Base-by-base conservation (phyloP, 192 early-diverging fungal genomes). In the Coemansia sp. region DNA sequence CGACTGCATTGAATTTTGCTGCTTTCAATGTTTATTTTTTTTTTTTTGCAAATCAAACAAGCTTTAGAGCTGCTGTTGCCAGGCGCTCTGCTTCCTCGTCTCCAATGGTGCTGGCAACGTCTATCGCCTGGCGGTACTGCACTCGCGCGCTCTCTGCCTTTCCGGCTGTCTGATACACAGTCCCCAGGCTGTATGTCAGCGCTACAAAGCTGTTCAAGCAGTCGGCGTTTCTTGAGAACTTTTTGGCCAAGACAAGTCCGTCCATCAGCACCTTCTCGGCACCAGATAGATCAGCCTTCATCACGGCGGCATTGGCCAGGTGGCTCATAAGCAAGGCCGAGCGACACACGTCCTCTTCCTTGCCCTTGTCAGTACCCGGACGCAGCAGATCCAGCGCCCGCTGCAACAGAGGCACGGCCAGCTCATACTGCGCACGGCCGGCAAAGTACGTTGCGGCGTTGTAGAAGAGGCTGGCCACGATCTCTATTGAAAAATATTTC, bases 311-410 rank as follows among this genome's bases (percentile, higher is more conserved):
- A 19, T 81, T 81, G 44, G 73, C 78, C 62, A 81, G 41, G 31
- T 81, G 78, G 72, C 72, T 81, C 72, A 81, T 75, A 41, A 81
- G 58, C 17, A 75, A 42, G 55, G 68, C 68, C 31, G 78, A 75
- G 22, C 73, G 38, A 47, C 78, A 81, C 4, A 75, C 69, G 34
- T 34, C 37, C 5, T 50, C 28, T 38, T 81, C 68, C 38, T 50
- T 63, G 37, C 73, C 73, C 6, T 74, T 73, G 3, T 25, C 17
- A 3, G 68, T 59, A 13, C 57, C 72, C 19, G 61, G 62, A 6
- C 65, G 65, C 59, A 81, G 59, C 30, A 81, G 78, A 68, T 81
- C 78, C 22, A 81, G 72, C 38, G 73, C 64, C 17, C 78, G 65
- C 57, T 68, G 65, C 68, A 81, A 55, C 30, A 81, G 69, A n/a